phyloP scores from a whole-genome alignment of 495 filamentous ascomycete species.

The Xylaria bambusicola region DNA sequence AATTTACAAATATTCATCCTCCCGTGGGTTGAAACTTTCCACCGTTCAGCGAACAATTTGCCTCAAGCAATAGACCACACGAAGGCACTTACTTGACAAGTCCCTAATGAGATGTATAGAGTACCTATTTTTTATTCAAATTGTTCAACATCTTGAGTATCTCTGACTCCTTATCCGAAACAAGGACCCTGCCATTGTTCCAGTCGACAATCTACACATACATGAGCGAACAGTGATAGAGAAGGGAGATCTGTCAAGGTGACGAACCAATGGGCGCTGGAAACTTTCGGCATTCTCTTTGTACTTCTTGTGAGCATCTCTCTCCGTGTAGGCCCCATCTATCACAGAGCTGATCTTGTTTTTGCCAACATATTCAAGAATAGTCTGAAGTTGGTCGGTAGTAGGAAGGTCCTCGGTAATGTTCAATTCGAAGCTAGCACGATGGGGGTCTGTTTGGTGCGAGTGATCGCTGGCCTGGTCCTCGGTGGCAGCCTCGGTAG shows the following conservation, averaged over 20 bases:
- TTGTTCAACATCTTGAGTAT: conserved; percentile 72
- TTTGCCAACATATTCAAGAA: conserved; percentile 78
- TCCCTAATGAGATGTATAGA: neutral
- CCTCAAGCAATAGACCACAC: too few relatives aligned
- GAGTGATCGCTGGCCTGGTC: conserved; percentile 66
- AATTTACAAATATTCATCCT: neutral
- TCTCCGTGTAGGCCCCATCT: conserved; percentile 65
- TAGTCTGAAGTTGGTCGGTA: conserved; percentile 77
- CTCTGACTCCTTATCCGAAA: conserved; percentile 77
- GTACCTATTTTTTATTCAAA: conserved; percentile 17
- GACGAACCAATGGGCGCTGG: conserved; percentile 68
- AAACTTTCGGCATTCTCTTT: conserved; percentile 61
- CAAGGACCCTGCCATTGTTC: conserved; percentile 80
- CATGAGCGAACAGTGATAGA: conserved; percentile 14
- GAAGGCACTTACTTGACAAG: neutral
- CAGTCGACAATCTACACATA: conserved; percentile 77
- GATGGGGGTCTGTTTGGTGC: conserved; percentile 50
- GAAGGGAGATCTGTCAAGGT: neutral
- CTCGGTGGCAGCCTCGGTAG: conserved; percentile 58
- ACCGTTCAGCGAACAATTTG: neutral
- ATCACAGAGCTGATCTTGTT: conserved; percentile 62
- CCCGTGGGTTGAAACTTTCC: neutral
- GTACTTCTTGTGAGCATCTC: conserved; percentile 77
- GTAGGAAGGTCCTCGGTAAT: conserved; percentile 82
- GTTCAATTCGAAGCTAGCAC: conserved; percentile 79